These are phyloP conservation scores for Colletotrichum somersetense DNA, from an alignment of 2,329 filamentous ascomycete species.

Conservation along the genomic window DNA sequence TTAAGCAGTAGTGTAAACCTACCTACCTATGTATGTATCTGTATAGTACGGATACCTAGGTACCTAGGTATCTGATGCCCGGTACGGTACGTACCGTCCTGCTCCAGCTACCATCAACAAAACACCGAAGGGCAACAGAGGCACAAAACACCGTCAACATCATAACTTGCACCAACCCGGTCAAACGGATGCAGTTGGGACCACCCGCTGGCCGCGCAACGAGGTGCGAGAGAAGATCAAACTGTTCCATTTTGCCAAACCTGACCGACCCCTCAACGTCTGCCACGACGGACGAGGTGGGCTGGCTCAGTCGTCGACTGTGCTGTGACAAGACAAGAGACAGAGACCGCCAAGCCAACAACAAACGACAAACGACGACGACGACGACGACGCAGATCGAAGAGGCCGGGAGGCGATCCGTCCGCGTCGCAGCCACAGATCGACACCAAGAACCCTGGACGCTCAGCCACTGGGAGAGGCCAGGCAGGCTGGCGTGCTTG, in stretches of 20 bases:
- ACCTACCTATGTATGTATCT: too few relatives aligned
- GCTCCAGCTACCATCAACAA: not conserved
- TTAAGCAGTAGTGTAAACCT: too few relatives aligned
- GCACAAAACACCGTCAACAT: not conserved
- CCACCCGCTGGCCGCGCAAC: slow-evolving; percentile 38
- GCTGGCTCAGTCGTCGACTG: not conserved
- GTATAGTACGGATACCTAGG: too few relatives aligned
- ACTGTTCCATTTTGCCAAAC: not conserved
- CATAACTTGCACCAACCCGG: slow-evolving; percentile 35
- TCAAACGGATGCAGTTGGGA: not conserved
- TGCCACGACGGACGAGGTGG: slow-evolving; percentile 12
- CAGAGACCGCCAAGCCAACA: slow-evolving; percentile 5
- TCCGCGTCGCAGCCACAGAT: slow-evolving; percentile 31
- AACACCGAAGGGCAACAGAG: not conserved
- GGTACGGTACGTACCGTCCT: too few relatives aligned
- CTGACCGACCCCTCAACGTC: not conserved
- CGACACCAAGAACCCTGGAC: not conserved
- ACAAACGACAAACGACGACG: not conserved
- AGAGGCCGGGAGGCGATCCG: not conserved
- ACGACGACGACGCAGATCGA: not conserved
- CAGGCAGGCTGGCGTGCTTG: not conserved
- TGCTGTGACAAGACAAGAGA: not conserved
- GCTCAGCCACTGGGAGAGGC: slow-evolving; percentile 22
- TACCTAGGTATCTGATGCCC: too few relatives aligned
- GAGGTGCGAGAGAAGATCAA: not conserved